phyloP scores from a whole-genome alignment of 2,329 filamentous ascomycete genomes.

The Tolypocladium inflatum region DNA sequence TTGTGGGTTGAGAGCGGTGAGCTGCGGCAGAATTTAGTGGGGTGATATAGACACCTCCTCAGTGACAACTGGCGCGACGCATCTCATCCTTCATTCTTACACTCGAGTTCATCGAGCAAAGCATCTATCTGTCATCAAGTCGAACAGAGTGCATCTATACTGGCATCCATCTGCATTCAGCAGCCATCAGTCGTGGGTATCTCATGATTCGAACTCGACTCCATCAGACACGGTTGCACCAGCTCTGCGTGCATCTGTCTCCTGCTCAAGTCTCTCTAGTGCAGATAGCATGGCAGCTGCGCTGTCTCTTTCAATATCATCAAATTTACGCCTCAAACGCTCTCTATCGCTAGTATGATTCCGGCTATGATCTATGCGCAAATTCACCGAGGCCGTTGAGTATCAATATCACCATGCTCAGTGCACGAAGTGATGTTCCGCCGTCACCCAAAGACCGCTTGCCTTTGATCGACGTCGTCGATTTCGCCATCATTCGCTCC shows the following conservation, averaged over 20 bases:
- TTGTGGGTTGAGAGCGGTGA: conserved; percentile 32
- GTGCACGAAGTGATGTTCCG: neutral
- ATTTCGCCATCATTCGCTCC: conserved; percentile 25
- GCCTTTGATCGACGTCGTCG: neutral
- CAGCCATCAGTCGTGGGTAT: neutral
- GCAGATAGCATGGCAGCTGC: neutral
- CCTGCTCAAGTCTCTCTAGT: neutral
- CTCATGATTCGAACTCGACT: neutral
- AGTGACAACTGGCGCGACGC: neutral
- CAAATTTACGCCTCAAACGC: neutral
- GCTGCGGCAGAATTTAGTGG: conserved; percentile 21
- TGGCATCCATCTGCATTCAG: neutral
- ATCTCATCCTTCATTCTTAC: neutral
- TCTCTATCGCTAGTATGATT: neutral
- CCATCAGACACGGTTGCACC: neutral
- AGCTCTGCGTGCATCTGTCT: neutral
- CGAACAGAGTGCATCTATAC: neutral
- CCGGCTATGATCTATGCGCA: neutral
- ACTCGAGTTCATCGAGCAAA: neutral
- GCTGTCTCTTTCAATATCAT: neutral
- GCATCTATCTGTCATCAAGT: neutral
- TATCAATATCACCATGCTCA: neutral
- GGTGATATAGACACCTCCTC: neutral
- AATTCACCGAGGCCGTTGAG: neutral
- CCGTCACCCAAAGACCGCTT: neutral